Conservation (phyloP, 2,329 filamentous ascomycete genomes). For the Amauroascus niger region DNA sequence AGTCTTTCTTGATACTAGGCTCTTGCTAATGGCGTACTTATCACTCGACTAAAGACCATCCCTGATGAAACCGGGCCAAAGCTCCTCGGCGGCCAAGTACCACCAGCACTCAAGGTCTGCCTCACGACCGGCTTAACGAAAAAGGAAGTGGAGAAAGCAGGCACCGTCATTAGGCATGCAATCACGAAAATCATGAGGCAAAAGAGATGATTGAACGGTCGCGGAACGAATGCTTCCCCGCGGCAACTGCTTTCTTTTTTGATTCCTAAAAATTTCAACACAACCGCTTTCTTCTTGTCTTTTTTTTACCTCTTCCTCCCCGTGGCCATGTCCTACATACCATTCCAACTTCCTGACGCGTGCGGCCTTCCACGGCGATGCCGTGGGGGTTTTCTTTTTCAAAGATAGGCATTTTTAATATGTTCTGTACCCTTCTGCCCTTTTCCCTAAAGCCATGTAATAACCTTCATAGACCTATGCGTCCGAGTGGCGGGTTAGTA, state of each 20-base stretch:
- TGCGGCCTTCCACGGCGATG: neutral
- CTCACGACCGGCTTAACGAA: slow-evolving; percentile 77
- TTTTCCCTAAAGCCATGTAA: neutral
- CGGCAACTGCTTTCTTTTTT: neutral
- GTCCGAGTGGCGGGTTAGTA: neutral
- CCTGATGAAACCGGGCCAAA: slow-evolving; percentile 57
- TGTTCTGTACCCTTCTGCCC: neutral
- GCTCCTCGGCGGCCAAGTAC: slow-evolving; percentile 59
- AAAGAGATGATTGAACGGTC: slow-evolving; percentile 21
- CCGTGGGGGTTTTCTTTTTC: neutral
- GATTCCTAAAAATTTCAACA: neutral
- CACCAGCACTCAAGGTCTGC: slow-evolving; percentile 82
- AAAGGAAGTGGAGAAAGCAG: slow-evolving; percentile 94
- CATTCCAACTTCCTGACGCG: neutral
- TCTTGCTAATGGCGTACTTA: slow-evolving; percentile 77
- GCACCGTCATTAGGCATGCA: slow-evolving; percentile 75
- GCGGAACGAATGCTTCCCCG: neutral
- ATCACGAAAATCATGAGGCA: slow-evolving; percentile 79
- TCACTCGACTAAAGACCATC: slow-evolving; percentile 74
- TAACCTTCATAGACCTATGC: neutral
- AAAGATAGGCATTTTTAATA: slow-evolving; percentile 1
- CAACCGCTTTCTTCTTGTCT: neutral
- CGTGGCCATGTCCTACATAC: neutral
- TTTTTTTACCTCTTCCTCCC: neutral
- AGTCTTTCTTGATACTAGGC: slow-evolving; percentile 42